Base-by-base conservation (phyloP, 148 eudicot species). In the Heliamphora exappendiculata region DNA sequence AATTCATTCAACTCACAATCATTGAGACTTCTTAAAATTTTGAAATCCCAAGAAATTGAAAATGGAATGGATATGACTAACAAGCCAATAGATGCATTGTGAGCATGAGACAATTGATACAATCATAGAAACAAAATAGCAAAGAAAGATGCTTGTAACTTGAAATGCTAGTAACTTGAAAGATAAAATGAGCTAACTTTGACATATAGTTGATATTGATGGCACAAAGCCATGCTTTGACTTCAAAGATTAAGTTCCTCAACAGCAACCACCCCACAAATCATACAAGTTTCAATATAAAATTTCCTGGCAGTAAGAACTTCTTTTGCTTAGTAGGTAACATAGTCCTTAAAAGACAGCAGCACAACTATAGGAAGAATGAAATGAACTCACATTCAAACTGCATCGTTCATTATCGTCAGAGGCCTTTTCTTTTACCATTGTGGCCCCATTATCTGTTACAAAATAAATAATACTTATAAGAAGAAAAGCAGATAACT, bases 311-410 rank as follows among this genome's bases (percentile, higher is more conserved):
- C 34, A 36, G 7, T 19, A 5, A 26, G 31, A 74, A 16, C 33
- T 37, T 41, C 42, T 39, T 41, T 17, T 9, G 55, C 20, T 31
- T 64, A 49, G 44, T 33, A 50, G 42, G 55, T 28, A 49, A 69
- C 34, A 53, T 3, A 55, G 47, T 42, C 34, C 66, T 57, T 12
- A 37, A 57, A 73, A 73, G 76, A 26, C 76, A 29, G 60, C 67
- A 29, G 36, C 28, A 60, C 54, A 75, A 62, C 26, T 20, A 58
- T 36, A 1, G 39, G 7, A 13, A 59, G 39, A 76, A 69, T 37
- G 14, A 66, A 24, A 63, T 9, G 79, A 54, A 81, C 90, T 84
- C 74, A 89, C 92, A 77, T 84, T 53, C 55, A 51, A 63, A 45
- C 80, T 34, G 84, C 33, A 29, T 58, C 76, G 77, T 50, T 79